Conservation (phyloP, 2,329 filamentous ascomycete genomes). For the Colletotrichum sp. region DNA sequence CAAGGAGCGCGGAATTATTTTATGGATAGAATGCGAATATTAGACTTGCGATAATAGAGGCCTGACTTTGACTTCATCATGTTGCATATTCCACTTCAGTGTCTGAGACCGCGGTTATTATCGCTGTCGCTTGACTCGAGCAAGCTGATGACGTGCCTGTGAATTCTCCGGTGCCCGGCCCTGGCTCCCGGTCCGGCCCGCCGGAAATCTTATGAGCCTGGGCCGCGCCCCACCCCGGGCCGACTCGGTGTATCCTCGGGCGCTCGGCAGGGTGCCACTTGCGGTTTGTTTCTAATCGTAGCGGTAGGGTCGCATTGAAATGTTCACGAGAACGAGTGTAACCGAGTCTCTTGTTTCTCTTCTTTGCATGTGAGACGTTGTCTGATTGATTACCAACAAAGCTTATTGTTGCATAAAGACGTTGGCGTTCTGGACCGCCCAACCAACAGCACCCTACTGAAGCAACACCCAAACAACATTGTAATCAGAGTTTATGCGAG, state of each 20-base stretch:
- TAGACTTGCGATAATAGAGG: background rate
- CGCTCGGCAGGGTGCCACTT: background rate
- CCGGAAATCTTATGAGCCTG: background rate
- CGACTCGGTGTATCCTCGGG: background rate
- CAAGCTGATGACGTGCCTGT: background rate
- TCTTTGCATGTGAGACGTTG: background rate
- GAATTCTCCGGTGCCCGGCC: background rate
- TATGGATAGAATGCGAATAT: background rate
- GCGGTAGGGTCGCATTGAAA: background rate
- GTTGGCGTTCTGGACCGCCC: background rate
- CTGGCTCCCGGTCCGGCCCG: background rate
- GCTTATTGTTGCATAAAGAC: background rate
- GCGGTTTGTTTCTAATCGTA: background rate
- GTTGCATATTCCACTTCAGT: background rate
- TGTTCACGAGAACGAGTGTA: background rate
- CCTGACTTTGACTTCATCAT: background rate
- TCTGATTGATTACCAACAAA: background rate
- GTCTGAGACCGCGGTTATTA: background rate
- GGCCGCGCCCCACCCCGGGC: background rate
- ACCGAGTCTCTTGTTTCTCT: background rate
- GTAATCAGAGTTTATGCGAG: background rate
- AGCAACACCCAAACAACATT: background rate
- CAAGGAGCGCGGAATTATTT: background rate
- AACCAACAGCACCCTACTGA: background rate
- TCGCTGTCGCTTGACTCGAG: background rate